Percentiles rank a stretch among this genome's conserved stretches.
phyloP scores from a whole-genome alignment of 495 filamentous ascomycete genomes.

The Podospora appendiculata region DNA sequence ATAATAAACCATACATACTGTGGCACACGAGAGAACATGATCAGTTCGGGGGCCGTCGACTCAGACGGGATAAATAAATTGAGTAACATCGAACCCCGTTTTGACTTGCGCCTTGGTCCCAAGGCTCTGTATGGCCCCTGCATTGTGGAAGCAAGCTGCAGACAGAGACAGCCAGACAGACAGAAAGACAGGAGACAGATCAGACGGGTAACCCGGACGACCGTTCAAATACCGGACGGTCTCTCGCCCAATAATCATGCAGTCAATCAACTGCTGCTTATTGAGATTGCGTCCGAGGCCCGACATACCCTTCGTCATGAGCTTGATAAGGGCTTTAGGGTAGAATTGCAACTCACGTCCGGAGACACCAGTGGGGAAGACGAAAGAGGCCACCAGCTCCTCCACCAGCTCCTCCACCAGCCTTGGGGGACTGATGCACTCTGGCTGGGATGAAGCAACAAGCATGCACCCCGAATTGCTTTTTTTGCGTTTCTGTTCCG shows the following conservation, averaged over 20 bases:
- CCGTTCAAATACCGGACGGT: not conserved
- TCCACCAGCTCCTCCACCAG: too few relatives aligned
- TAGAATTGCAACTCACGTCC: not conserved
- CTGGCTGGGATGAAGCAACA: not conserved
- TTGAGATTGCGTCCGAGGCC: not conserved
- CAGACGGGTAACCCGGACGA: too few relatives aligned
- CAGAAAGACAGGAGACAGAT: not conserved
- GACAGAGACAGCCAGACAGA: not conserved
- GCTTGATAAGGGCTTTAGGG: not conserved
- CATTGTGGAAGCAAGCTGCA: slow-evolving; percentile 15
- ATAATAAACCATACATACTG: not conserved
- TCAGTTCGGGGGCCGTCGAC: too few relatives aligned
- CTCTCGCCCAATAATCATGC: slow-evolving; percentile 1
- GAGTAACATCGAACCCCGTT: slow-evolving; percentile 6
- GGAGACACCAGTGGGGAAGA: slow-evolving; percentile 6
- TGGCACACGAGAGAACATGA: too few relatives aligned
- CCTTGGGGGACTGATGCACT: too few relatives aligned
- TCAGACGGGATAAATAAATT: not conserved
- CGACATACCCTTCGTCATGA: not conserved
- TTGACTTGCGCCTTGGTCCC: slow-evolving; percentile 6
- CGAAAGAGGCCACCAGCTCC: not conserved
- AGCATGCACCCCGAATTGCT: not conserved
- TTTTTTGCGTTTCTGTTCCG: slow-evolving; percentile 6
- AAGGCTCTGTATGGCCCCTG: slow-evolving; percentile 14
- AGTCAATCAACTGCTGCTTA: slow-evolving; percentile 1